Evolutionary conservation across 768 basidiomycete genomes (phyloP).

Genomic region (Kondoa malvinella): DNA sequence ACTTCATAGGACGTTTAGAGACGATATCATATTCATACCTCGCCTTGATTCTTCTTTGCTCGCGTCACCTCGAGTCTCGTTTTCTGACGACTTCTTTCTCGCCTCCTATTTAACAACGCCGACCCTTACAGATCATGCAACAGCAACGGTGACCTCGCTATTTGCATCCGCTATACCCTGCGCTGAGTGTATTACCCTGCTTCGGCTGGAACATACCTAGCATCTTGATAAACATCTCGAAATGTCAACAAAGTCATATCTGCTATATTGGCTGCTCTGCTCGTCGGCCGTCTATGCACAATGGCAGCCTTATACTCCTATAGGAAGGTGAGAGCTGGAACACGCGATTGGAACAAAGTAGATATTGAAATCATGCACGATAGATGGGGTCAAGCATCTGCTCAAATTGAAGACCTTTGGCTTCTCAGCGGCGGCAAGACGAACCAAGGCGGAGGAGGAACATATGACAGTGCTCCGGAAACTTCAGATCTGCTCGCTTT

Average conservation of each 20-base stretch:
- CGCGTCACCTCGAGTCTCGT: not conserved
- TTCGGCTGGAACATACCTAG: not conserved
- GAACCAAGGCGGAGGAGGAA: not conserved
- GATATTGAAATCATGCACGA: too few relatives aligned
- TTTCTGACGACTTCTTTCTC: too few relatives aligned
- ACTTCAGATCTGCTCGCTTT: not conserved
- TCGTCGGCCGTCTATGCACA: not conserved
- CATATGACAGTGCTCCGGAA: not conserved
- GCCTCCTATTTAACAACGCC: too few relatives aligned
- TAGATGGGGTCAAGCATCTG: not conserved
- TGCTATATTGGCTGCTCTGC: too few relatives aligned
- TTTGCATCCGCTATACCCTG: too few relatives aligned
- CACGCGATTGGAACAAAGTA: too few relatives aligned
- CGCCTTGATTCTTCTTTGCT: not conserved
- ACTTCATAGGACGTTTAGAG: too few relatives aligned
- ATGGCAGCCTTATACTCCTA: not conserved
- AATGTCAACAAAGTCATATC: too few relatives aligned
- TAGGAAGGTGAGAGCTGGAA: too few relatives aligned
- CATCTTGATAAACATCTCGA: not conserved
- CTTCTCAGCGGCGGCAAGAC: not conserved
- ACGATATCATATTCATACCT: too few relatives aligned
- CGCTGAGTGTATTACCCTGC: not conserved
- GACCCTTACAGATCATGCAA: too few relatives aligned
- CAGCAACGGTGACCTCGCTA: too few relatives aligned
- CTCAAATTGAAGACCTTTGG: not conserved